phyloP scores from a whole-genome alignment of 768 basidiomycete species.

The Lyophyllum semitale region DNA sequence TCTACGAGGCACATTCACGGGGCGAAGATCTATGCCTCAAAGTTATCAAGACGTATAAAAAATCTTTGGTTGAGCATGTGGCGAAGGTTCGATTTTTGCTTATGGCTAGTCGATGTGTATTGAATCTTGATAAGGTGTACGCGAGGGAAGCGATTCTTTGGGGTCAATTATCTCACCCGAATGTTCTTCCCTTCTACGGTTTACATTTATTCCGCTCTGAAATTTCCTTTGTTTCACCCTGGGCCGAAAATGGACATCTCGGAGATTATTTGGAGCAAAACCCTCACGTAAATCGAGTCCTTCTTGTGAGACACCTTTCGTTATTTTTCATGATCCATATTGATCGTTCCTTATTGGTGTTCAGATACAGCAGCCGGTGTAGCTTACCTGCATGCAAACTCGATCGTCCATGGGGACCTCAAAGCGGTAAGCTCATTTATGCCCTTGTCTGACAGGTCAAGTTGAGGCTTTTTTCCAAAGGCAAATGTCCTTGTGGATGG shows the following conservation, averaged over 20 bases:
- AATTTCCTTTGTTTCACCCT: conserved; percentile 34
- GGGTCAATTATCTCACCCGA: conserved; percentile 32
- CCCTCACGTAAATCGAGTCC: conserved; percentile 22
- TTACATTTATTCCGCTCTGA: conserved; percentile 20
- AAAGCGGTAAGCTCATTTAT: conserved; percentile 30
- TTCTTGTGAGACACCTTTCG: conserved; percentile 28
- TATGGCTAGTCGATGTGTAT: not conserved
- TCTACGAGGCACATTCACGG: not conserved
- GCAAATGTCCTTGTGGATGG: conserved; percentile 20
- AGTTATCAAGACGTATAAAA: conserved; percentile 3
- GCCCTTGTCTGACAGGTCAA: too few species aligned
- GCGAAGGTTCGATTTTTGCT: conserved; percentile 4
- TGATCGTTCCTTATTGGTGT: not conserved
- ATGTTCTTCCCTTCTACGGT: conserved; percentile 33
- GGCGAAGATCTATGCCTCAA: conserved; percentile 6
- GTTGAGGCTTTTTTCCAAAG: conserved; percentile 10
- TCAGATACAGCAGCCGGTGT: conserved; percentile 28
- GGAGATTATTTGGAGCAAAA: conserved; percentile 26
- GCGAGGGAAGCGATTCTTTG: conserved; percentile 21
- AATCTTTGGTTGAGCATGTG: not conserved
- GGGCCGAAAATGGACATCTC: conserved; percentile 26
- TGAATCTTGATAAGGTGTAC: conserved; percentile 13
- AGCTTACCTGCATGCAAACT: conserved; percentile 25
- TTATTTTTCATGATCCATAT: not conserved
- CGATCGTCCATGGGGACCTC: conserved; percentile 33